Percentiles rank a stretch among this genome's conserved stretches.
Conservation (phyloP, 1,284 basidiomycete genomes). For the Cutaneotrichosporon dermatis region DNA sequence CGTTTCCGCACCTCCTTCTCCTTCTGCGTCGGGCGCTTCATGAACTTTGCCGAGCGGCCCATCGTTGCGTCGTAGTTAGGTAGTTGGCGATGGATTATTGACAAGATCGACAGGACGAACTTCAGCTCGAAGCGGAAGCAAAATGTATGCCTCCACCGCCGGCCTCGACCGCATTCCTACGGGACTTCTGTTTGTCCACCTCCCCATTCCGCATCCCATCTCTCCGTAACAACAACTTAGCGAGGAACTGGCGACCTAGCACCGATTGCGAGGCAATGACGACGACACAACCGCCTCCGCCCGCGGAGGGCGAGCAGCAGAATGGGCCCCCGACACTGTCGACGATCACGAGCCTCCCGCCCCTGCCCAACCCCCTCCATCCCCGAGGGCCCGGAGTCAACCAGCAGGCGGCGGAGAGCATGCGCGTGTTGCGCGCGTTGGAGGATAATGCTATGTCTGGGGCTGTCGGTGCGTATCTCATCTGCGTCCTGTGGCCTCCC, state of each 20-base stretch:
- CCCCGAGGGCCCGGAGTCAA: background rate
- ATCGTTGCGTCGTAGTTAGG: slow-evolving; percentile 12
- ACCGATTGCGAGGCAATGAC: no score
- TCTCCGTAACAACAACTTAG: no score
- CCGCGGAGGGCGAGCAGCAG: background rate
- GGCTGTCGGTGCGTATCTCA: slow-evolving; percentile 7
- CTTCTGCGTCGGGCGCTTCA: slow-evolving; percentile 37
- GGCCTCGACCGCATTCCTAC: no score
- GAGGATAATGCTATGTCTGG: slow-evolving; percentile 9
- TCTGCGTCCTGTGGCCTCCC: background rate
- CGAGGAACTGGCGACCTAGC: no score
- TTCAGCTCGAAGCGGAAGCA: no score
- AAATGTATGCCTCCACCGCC: no score
- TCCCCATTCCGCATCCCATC: no score
- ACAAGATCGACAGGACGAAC: background rate
- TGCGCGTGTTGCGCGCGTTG: slow-evolving; percentile 9
- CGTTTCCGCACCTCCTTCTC: slow-evolving; percentile 33
- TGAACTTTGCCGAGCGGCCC: slow-evolving; percentile 40
- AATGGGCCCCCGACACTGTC: background rate
- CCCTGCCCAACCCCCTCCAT: slow-evolving; percentile 3
- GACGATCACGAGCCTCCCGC: slow-evolving; percentile 6
- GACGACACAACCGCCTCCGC: background rate
- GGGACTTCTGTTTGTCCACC: no score
- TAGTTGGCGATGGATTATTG: background rate
- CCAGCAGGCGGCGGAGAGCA: background rate